A percentile compares a stretch with the other conserved stretches of the same genome.
Conservation (phyloP, 2,329 filamentous ascomycete species). For the Penicillium palitans region DNA sequence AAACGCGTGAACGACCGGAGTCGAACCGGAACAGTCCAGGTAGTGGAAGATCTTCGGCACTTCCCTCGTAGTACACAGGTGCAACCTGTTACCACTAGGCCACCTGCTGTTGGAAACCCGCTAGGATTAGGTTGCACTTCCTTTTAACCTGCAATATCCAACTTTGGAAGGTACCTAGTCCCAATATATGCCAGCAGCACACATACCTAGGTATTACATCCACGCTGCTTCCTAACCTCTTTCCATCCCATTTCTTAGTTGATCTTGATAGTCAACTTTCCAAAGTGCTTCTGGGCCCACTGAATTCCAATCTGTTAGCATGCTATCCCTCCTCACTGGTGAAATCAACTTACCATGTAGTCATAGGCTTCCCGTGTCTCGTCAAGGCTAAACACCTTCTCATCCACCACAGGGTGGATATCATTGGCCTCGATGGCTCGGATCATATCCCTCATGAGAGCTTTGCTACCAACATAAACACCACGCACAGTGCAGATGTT, state of each 20-base stretch:
- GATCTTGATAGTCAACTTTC: constrained; percentile 55
- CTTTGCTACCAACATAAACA: constrained; percentile 57
- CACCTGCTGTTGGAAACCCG: not conserved
- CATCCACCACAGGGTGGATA: constrained; percentile 60
- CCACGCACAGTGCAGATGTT: constrained; percentile 58
- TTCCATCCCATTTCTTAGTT: constrained; percentile 19
- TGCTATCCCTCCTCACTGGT: not conserved
- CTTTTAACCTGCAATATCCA: not conserved
- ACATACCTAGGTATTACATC: too few species aligned
- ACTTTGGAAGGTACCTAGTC: too few species aligned
- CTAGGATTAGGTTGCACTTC: not conserved
- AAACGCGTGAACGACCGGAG: not conserved
- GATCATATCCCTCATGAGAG: constrained; percentile 61
- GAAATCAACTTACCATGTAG: constrained; percentile 48
- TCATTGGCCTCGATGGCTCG: constrained; percentile 58
- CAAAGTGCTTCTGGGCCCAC: constrained; percentile 57
- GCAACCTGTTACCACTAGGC: not conserved
- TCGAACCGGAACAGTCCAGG: not conserved
- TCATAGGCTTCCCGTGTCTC: constrained; percentile 56
- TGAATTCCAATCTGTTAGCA: constrained; percentile 26
- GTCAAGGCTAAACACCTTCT: constrained; percentile 56
- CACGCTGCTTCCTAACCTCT: not conserved
- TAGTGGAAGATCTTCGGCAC: constrained; percentile 1
- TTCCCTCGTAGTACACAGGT: constrained; percentile 1
- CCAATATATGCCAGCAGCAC: not conserved